phyloP scores from a whole-genome alignment of 1,284 basidiomycete species.

The Puccinia coronata region DNA sequence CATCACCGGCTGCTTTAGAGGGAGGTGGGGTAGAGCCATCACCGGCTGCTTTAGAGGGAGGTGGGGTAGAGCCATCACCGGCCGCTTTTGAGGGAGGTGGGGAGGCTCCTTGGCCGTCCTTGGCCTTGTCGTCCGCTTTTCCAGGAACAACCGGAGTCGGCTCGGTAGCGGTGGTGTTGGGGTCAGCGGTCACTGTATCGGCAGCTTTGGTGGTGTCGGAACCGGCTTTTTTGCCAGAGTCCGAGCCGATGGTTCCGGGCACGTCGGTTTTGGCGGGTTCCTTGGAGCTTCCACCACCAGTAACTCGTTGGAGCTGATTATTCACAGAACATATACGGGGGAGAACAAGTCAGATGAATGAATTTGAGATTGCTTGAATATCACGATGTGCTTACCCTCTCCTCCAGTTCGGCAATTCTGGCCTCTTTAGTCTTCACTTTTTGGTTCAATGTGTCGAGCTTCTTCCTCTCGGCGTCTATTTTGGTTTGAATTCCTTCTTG shows the following conservation, averaged over 20 bases:
- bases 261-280: background rate
- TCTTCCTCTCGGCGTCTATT: background rate
- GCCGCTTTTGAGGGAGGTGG: too few relatives aligned
- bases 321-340: background rate
- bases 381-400: background rate
- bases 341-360: background rate
- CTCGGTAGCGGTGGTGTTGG: too few relatives aligned
- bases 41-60: too few relatives aligned
- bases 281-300: background rate
- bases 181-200: too few relatives aligned
- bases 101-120: too few relatives aligned
- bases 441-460: background rate
- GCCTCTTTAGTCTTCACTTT: background rate
- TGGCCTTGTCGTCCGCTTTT: too few relatives aligned
- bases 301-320: background rate
- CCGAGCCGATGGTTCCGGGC: background rate
- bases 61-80: too few relatives aligned
- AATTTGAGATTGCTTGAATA: background rate
- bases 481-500: background rate
- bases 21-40: too few relatives aligned
- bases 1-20: too few relatives aligned
- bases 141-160: too few relatives aligned
- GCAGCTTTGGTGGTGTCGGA: too few relatives aligned
- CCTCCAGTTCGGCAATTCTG: background rate
- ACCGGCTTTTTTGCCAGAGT: too few relatives aligned